Percentiles rank a stretch among this genome's conserved stretches.
Conservation (phyloP, 305 asterid genomes). For the Fraxinus xanthoxyloides region DNA sequence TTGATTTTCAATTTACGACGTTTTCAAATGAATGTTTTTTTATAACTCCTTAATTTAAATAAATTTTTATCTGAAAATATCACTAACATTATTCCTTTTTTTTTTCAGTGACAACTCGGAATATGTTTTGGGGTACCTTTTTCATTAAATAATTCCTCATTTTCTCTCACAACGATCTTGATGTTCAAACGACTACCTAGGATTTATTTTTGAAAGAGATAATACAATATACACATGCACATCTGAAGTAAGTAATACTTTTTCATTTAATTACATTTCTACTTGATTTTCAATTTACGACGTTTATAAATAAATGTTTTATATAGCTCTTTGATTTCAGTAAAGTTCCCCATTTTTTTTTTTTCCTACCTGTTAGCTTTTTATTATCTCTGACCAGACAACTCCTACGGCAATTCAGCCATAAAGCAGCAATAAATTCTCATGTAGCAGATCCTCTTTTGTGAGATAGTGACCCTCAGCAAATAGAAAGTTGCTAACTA, state of each 20-base stretch:
- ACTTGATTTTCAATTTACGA: no score
- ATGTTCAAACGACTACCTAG: not conserved
- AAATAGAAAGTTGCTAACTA: not conserved
- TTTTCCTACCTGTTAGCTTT: not conserved
- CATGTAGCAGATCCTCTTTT: constrained; percentile 12
- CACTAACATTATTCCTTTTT: no score
- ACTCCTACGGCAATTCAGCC: not conserved
- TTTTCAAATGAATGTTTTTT: no score
- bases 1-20: not conserved
- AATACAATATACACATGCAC: no score
- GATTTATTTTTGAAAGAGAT: no score
- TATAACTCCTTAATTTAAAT: not conserved
- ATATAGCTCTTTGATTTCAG: not conserved
- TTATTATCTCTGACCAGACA: not conserved
- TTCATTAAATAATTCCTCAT: no score
- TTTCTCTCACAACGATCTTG: not conserved
- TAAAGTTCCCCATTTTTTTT: no score
- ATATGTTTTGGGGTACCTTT: no score
- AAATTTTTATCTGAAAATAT: not conserved
- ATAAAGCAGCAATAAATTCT: not conserved
- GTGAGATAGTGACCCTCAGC: constrained; percentile 15
- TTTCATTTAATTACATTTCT: no score
- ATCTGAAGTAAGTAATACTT: not conserved
- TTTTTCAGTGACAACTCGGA: no score
- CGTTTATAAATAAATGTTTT: no score